phyloP scores from a whole-genome alignment of 805 yeast species.

The Maudiozyma barnettii region DNA sequence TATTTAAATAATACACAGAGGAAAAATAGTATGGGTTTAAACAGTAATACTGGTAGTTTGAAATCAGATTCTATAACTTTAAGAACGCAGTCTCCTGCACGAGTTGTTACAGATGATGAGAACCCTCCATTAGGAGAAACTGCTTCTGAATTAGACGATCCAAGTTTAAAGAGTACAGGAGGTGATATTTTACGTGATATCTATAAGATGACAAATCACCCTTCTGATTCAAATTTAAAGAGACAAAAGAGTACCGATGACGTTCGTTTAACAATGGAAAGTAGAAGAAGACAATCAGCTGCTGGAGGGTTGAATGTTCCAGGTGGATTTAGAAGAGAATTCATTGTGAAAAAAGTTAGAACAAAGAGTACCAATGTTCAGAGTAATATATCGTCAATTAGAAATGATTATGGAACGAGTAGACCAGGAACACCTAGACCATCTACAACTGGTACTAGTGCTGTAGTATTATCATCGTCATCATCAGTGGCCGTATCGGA shows the following conservation, averaged over 20 bases:
- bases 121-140: not conserved
- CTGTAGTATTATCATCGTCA: too few relatives aligned
- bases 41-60: not conserved
- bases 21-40: slow-evolving; percentile 2
- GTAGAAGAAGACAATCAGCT: slow-evolving; percentile 45
- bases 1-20: slow-evolving; percentile 15
- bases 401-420: slow-evolving; percentile 1
- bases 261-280: slow-evolving; percentile 11
- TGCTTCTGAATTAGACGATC: slow-evolving; percentile 4
- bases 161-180: slow-evolving; percentile 21
- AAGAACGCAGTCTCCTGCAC: not conserved
- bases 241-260: slow-evolving; percentile 22
- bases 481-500: too few relatives aligned
- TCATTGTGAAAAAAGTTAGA: slow-evolving; percentile 36
- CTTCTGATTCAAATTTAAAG: slow-evolving; percentile 1
- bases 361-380: slow-evolving; percentile 7
- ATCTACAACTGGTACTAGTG: not conserved
- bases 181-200: slow-evolving; percentile 33
- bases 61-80: not conserved
- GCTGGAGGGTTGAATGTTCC: slow-evolving; percentile 69
- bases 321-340: slow-evolving; percentile 75
- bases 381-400: not conserved
- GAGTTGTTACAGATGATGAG: not conserved
- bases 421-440: not conserved
- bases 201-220: slow-evolving; percentile 17